Percentiles rank a stretch among this genome's conserved stretches.
Evolutionary conservation across 192 early-diverging fungal species (phyloP).

Genomic region (Backusella sp.): DNA sequence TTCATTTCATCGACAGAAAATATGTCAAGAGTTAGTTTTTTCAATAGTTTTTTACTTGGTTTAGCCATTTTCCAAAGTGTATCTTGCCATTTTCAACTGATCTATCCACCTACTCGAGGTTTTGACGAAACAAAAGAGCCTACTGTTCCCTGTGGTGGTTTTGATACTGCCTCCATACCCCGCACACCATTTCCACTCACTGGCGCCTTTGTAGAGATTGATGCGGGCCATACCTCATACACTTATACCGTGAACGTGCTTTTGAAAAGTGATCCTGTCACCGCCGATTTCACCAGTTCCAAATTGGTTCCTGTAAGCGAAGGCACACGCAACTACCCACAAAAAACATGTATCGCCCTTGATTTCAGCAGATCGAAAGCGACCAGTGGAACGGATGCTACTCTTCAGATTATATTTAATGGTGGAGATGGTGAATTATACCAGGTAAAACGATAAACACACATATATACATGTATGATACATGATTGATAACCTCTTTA

Average conservation of each 20-base stretch:
- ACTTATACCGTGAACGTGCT: constrained; percentile 41
- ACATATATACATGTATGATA: not conserved
- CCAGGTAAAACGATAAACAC: constrained; percentile 26
- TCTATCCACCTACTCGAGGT: constrained; percentile 44
- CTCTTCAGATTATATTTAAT: constrained; percentile 51
- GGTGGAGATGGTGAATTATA: constrained; percentile 51
- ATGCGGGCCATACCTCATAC: constrained; percentile 39
- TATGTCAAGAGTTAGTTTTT: not conserved
- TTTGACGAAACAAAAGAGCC: constrained; percentile 46
- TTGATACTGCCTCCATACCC: constrained; percentile 25
- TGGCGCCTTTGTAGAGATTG: constrained; percentile 41
- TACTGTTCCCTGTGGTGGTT: constrained; percentile 50
- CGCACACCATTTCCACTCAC: constrained; percentile 45
- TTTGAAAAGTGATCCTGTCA: constrained; percentile 38
- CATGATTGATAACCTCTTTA: not conserved
- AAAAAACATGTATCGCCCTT: constrained; percentile 37
- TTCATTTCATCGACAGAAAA: not conserved
- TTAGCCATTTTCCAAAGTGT: constrained; percentile 34
- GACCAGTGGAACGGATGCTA: constrained; percentile 46
- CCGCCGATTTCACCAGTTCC: constrained; percentile 35
- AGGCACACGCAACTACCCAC: constrained; percentile 33
- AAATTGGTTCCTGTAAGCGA: constrained; percentile 19
- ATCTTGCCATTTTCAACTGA: constrained; percentile 47
- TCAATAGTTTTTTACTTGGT: not conserved
- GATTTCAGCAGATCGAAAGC: constrained; percentile 36